Conservation (phyloP, 2,329 filamentous ascomycete genomes). For the Aspergillus ochraceus region DNA sequence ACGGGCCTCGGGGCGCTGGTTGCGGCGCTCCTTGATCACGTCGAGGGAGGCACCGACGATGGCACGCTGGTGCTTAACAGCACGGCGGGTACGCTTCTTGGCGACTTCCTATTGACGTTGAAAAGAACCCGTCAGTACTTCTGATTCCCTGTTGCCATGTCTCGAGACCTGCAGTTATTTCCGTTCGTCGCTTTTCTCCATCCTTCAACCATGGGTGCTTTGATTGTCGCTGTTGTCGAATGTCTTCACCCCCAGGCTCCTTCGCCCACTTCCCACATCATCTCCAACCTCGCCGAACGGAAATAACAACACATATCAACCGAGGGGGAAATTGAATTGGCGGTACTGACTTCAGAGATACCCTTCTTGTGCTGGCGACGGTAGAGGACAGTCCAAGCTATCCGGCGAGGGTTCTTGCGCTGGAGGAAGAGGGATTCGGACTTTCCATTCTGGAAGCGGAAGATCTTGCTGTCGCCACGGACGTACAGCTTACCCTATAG, state of each 20-base stretch:
- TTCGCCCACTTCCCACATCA: conserved; percentile 8
- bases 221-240: not conserved
- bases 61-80: conserved; percentile 97
- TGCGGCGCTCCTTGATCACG: conserved; percentile 98
- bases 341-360: conserved; percentile 92
- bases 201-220: not conserved
- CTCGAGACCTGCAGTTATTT: not conserved
- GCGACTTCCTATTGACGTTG: conserved; percentile 78
- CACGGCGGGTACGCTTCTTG: conserved; percentile 98
- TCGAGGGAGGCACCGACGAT: conserved; percentile 99
- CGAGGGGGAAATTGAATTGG: conserved; percentile 16
- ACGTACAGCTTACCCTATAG: conserved; percentile 97
- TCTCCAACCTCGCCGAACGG: conserved; percentile 12
- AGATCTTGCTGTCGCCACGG: conserved; percentile 99
- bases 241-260: not conserved
- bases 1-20: conserved; percentile 92
- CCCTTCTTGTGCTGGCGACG: conserved; percentile 99
- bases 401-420: conserved; percentile 99
- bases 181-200: not conserved
- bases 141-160: not conserved
- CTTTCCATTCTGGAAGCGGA: conserved; percentile 99
- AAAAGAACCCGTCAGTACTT: conserved; percentile 30
- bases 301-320: conserved; percentile 19
- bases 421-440: conserved; percentile 99
- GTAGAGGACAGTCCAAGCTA: conserved; percentile 98